Percentiles rank a stretch among this genome's conserved stretches.
Conservation (phyloP, 78 protist genomes). For the Tieghemostelium lacteum region DNA sequence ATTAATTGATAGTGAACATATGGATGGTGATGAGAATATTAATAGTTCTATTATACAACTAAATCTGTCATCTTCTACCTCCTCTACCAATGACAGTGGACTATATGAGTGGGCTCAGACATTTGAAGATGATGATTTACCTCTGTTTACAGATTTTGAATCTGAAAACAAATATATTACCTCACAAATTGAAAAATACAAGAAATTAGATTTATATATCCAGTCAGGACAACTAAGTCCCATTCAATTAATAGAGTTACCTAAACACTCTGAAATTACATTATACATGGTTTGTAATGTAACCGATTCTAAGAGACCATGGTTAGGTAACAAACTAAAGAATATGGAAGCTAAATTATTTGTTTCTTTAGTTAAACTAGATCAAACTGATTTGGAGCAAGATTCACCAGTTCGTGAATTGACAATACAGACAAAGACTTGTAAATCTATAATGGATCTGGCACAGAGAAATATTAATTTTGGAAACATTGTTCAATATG, state of each 20-base stretch:
- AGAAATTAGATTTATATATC: conserved; percentile 31
- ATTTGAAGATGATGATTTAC: conserved; percentile 51
- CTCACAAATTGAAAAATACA: conserved; percentile 59
- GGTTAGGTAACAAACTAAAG: conserved; percentile 67
- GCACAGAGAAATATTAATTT: conserved; percentile 85
- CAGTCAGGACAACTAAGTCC: conserved; percentile 41
- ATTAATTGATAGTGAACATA: not conserved
- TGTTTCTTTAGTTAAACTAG: conserved; percentile 5
- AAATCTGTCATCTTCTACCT: not conserved
- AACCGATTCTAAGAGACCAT: conserved; percentile 50
- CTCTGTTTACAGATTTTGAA: conserved; percentile 62
- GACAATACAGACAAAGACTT: conserved; percentile 21
- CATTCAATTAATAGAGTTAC: conserved; percentile 11
- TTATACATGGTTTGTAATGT: conserved; percentile 57
- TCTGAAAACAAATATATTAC: conserved; percentile 59
- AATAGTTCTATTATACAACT: not conserved
- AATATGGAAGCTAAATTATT: conserved; percentile 76
- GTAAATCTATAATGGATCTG: conserved; percentile 76
- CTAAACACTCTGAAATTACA: conserved; percentile 41
- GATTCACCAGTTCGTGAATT: conserved; percentile 46
- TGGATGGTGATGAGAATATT: not conserved
- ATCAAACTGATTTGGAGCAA: not conserved
- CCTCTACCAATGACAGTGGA: not conserved
- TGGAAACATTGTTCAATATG: conserved; percentile 61
- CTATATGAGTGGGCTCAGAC: conserved; percentile 32